A percentile compares a stretch with the other conserved stretches of the same genome.
Conservation (phyloP, 768 basidiomycete genomes). For the Kwoniella botswanensis region DNA sequence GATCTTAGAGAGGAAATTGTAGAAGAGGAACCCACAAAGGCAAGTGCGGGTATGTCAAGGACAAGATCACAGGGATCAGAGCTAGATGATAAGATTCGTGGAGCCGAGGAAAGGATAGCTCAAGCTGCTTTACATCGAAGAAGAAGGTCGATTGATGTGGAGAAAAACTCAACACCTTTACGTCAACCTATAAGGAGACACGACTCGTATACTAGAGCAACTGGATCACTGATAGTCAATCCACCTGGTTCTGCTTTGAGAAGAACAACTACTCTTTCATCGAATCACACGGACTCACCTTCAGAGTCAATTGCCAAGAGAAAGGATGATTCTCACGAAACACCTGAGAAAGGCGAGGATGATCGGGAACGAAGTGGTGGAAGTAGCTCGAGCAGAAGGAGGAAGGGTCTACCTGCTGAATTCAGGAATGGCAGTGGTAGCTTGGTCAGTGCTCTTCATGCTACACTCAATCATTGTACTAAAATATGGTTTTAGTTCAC, state of each 20-base stretch:
- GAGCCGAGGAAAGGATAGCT: conserved; percentile 28
- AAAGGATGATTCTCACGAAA: conserved; percentile 6
- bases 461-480: not conserved
- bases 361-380: conserved; percentile 45
- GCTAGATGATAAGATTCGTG: conserved; percentile 27
- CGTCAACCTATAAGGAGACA: conserved; percentile 6
- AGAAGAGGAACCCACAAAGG: conserved; percentile 3
- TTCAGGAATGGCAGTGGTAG: conserved; percentile 30
- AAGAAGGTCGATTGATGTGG: conserved; percentile 13
- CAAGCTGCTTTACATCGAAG: conserved; percentile 1
- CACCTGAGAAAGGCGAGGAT: conserved; percentile 18
- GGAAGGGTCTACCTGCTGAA: conserved; percentile 44
- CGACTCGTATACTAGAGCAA: conserved; percentile 16
- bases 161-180: conserved; percentile 2
- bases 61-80: conserved; percentile 20
- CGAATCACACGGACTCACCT: conserved; percentile 7
- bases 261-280: conserved; percentile 25
- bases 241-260: conserved; percentile 2
- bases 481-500: conserved; percentile 33
- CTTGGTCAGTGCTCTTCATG: conserved; percentile 25
- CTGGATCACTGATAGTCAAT: conserved; percentile 10
- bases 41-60: conserved; percentile 1
- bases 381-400: conserved; percentile 34
- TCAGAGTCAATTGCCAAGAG: not conserved
- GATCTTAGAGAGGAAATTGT: conserved; percentile 13